Conservation (phyloP, 73 alveolate genomes). For the Blepharisma stoltei region DNA sequence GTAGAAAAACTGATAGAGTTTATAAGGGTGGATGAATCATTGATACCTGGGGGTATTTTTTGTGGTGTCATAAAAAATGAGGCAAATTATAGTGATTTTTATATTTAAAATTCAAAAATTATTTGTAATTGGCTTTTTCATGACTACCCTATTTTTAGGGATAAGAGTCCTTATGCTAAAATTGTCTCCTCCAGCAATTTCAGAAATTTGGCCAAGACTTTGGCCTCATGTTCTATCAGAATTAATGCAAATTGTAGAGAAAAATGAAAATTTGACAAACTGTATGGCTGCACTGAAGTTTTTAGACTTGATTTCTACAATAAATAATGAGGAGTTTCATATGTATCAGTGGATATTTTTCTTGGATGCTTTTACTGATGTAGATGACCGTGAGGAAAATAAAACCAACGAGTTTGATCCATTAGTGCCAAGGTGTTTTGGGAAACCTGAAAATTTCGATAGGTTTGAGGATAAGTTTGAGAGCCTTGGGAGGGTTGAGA, state of each 20-base stretch:
- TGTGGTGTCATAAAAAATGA: no score
- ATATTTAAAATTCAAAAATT: no score
- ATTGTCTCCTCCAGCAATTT: background rate
- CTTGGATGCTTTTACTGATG: background rate
- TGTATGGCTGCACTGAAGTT: slow-evolving; percentile 10
- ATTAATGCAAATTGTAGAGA: slow-evolving; percentile 9
- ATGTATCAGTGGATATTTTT: slow-evolving; percentile 27
- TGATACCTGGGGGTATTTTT: slow-evolving; percentile 26
- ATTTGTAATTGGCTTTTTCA: no score
- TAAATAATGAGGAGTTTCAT: slow-evolving; percentile 13
- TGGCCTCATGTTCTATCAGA: slow-evolving; percentile 24
- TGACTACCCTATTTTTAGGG: background rate
- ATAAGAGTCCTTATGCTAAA: slow-evolving; percentile 10
- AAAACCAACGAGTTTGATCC: no score
- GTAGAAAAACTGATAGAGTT: background rate
- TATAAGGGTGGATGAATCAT: background rate
- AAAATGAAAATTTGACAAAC: background rate
- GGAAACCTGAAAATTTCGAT: background rate
- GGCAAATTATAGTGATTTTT: no score
- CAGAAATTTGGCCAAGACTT: slow-evolving; percentile 17
- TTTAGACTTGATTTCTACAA: slow-evolving; percentile 19
- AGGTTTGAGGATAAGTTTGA: background rate
- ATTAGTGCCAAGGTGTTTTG: background rate
- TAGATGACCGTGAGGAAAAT: no score
- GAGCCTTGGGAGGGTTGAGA: background rate